Evolutionary conservation across 208 protist species (phyloP).

Genomic region (Tritrichomonas musculus): DNA sequence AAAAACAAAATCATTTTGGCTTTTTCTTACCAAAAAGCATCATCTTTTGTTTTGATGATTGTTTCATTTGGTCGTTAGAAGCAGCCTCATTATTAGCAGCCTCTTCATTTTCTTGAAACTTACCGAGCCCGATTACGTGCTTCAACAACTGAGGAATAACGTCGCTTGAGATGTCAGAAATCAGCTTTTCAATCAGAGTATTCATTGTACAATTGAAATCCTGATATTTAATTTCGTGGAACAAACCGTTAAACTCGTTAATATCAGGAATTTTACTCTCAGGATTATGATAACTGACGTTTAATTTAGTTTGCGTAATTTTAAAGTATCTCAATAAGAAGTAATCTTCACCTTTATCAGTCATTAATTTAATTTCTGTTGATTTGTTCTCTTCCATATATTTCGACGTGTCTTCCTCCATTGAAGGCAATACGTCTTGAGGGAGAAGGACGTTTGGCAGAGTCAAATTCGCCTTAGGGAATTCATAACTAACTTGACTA

Average conservation of each 20-base stretch:
- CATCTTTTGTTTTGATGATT: too few relatives aligned
- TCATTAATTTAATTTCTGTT: neutral
- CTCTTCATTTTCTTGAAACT: neutral
- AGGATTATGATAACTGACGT: neutral
- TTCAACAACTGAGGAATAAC: conserved; percentile 26
- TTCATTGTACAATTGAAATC: neutral
- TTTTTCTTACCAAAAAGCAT: too few relatives aligned
- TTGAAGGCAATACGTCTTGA: neutral
- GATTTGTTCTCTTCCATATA: neutral
- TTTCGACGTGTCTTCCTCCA: neutral
- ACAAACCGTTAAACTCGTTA: neutral
- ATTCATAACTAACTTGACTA: neutral
- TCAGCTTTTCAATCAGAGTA: neutral
- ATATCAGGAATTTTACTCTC: neutral
- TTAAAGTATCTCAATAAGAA: conserved; percentile 35
- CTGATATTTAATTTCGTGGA: conserved; percentile 11
- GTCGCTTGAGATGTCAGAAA: neutral
- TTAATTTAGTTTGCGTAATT: neutral
- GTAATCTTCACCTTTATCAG: neutral
- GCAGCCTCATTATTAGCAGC: neutral
- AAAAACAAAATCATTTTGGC: too few relatives aligned
- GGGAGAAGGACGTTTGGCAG: neutral
- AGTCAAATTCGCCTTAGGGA: neutral
- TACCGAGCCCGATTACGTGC: neutral
- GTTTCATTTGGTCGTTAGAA: neutral